Base-by-base conservation (phyloP, 805 yeast genomes). In the Ogataea philodendri region DNA sequence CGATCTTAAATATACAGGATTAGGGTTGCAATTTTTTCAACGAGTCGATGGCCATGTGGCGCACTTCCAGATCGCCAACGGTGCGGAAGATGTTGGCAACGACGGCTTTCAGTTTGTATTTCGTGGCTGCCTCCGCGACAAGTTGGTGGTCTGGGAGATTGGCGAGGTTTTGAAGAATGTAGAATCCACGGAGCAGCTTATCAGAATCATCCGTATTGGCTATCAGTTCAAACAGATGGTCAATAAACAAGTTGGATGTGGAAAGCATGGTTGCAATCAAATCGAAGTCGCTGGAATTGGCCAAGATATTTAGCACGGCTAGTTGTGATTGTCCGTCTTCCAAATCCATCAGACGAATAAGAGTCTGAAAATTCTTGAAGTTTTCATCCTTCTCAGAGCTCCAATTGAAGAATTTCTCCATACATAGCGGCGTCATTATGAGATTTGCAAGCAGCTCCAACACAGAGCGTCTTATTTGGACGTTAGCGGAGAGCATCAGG, bases 381-480 rank as follows among this genome's bases (percentile, higher is more conserved):
- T 68, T 62, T 5, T 49, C 44, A 15, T 56, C 51, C 9, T 55
- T 54, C 8, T 63, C 70, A 10, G 21, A 11, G 6, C 26, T 26
- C 66, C 75, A 63, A 46, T 81, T 77, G 62, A 83, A 83, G 47
- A 82, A 70, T 41, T 75, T 74, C 2, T 75, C 78, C 21, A 76
- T 57, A 37, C 67, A 59, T 5, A 48, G 15, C 1, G 69, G 69
- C 9, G 52, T 44, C 9, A 52, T 42, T 3, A 70, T 62, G 22
- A 76, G 48, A 48, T 75, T 75, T 9, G 72, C 63, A 5, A 76
- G 44, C 26, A 74, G 56, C 42, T 76, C 78, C 61, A 79, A 62
- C 1, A 70, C 41, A 2, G 74, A 67, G 30, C 59, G 55, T 37
- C 72, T 77, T 9, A 76, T 56, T 19, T 59, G 60, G 2, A 61